Evolutionary conservation across 129 eudicot species (phyloP), one percentile per base, ranked within the genome.

Genomic region (Logfia minima): DNA sequence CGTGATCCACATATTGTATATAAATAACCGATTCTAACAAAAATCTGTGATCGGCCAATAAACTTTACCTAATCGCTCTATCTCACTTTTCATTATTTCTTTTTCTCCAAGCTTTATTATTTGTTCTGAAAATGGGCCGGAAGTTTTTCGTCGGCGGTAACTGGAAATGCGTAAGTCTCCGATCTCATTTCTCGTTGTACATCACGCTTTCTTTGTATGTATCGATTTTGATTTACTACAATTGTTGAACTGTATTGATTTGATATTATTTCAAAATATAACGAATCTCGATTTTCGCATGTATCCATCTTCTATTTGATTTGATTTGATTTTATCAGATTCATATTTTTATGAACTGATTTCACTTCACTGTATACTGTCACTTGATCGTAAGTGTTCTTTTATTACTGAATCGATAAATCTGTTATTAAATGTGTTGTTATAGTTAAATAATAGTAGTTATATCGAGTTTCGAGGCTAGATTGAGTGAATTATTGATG

Each of bases 61-160:
- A 48, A 48, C 55, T 48, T 48, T 48, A 48, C 55, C 48, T 4
- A 55, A 55, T 17, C 6, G 21, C 63, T 17, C 13, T 9, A 32
- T 66, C 70, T 66, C 70, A 1, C 37, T 65, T 31, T 13, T 32
- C 13, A 31, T 71, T 58, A 35, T 55, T 74, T 77, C 80, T 67
- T 77, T 73, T 37, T 73, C 51, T 66, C 23, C 74, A 66, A 73
- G 66, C 68, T 65, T 45, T 22, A 43, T 29, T 67, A 66, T 55
- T 66, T 80, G 26, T 66, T 74, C 79, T 67, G 74, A 72, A 32
- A 56, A 80, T 80, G 84, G 84, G 64, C 6, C 79, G 97, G n/a
- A 91, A 83, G 60, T 89, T 91, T 68, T 91, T 91, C 88, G 97
- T 91, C 81, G 97, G 97, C 39, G 97, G 97, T 81, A 91, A 89